Percentiles rank a stretch among this genome's conserved stretches.
These are phyloP conservation scores for Starmera dryadoides DNA, from an alignment of 805 yeast species.

Conservation along the genomic window DNA sequence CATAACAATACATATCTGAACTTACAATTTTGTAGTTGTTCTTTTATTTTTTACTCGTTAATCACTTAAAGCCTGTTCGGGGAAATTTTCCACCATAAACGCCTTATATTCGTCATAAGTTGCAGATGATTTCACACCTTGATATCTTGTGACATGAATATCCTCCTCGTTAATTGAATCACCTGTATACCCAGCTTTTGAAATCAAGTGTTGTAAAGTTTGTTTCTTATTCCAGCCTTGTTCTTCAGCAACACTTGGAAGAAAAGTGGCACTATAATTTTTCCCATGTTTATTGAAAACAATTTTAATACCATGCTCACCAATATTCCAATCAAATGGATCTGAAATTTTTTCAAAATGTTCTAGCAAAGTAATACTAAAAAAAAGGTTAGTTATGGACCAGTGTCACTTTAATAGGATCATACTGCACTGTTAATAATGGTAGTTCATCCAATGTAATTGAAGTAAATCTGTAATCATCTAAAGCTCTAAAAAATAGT, in stretches of 20 bases:
- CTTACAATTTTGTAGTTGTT: too few relatives aligned
- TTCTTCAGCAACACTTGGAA: slow-evolving; percentile 87
- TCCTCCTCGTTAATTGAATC: slow-evolving; percentile 27
- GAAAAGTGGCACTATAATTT: slow-evolving; percentile 64
- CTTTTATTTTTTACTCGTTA: too few relatives aligned
- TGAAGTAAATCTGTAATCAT: slow-evolving; percentile 74
- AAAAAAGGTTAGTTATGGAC: background rate
- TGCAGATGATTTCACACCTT: slow-evolving; percentile 41
- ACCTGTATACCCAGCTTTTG: slow-evolving; percentile 54
- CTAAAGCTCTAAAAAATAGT: slow-evolving; percentile 42
- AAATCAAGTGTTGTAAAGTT: slow-evolving; percentile 63
- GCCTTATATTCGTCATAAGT: slow-evolving; percentile 32
- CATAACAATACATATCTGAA: too few relatives aligned
- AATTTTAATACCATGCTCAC: slow-evolving; percentile 74
- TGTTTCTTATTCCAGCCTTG: slow-evolving; percentile 74
- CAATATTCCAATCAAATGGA: slow-evolving; percentile 71
- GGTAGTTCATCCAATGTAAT: slow-evolving; percentile 49
- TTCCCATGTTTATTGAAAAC: slow-evolving; percentile 34
- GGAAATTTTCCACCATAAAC: slow-evolving; percentile 1
- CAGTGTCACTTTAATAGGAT: too few relatives aligned
- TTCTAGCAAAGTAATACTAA: slow-evolving; percentile 54
- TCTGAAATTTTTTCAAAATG: slow-evolving; percentile 47
- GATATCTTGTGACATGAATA: slow-evolving; percentile 45
- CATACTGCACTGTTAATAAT: slow-evolving; percentile 36
- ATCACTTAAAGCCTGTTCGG: too few relatives aligned